These are phyloP conservation scores for Venustampulla echinocandica DNA, from an alignment of 495 filamentous ascomycete genomes.

Conservation along the genomic window DNA sequence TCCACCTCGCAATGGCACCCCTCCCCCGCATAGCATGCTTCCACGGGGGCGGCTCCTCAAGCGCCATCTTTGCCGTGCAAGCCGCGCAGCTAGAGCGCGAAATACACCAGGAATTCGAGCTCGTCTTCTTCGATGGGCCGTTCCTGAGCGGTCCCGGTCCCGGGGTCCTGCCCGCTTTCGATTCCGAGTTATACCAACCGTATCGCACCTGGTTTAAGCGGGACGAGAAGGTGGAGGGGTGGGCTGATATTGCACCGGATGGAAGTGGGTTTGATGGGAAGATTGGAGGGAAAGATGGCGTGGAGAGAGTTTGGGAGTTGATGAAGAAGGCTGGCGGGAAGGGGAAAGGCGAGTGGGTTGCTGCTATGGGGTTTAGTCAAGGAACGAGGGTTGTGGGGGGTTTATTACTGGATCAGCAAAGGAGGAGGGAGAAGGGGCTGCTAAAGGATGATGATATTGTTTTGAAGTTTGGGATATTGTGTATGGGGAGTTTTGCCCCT, in stretches of 20 bases:
- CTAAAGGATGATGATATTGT: background rate
- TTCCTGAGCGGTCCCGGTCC: slow-evolving; percentile 12
- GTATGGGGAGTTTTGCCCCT: slow-evolving; percentile 11
- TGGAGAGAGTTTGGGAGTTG: slow-evolving; percentile 13
- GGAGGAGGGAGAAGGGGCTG: slow-evolving; percentile 11
- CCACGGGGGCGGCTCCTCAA: slow-evolving; percentile 16
- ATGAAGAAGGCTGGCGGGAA: slow-evolving; percentile 6
- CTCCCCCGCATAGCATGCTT: slow-evolving; percentile 15
- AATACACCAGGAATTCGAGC: slow-evolving; percentile 5
- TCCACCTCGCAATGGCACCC: background rate
- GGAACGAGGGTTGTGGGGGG: slow-evolving; percentile 18
- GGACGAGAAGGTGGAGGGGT: background rate
- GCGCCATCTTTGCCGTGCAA: slow-evolving; percentile 10
- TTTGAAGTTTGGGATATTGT: slow-evolving; percentile 17
- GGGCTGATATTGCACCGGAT: too few species aligned
- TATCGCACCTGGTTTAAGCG: slow-evolving; percentile 16
- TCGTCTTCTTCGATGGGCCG: slow-evolving; percentile 16
- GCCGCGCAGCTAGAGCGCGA: slow-evolving; percentile 1
- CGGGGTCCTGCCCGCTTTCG: slow-evolving; percentile 12
- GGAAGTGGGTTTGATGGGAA: slow-evolving; percentile 2
- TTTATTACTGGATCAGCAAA: slow-evolving; percentile 13
- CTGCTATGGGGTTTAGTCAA: slow-evolving; percentile 18
- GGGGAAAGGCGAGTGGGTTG: slow-evolving; percentile 18
- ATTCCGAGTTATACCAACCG: slow-evolving; percentile 10
- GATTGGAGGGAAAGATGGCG: slow-evolving; percentile 6